Base-by-base conservation (phyloP, 2,329 filamentous ascomycete species). In the Cryphonectria nitschkei region DNA sequence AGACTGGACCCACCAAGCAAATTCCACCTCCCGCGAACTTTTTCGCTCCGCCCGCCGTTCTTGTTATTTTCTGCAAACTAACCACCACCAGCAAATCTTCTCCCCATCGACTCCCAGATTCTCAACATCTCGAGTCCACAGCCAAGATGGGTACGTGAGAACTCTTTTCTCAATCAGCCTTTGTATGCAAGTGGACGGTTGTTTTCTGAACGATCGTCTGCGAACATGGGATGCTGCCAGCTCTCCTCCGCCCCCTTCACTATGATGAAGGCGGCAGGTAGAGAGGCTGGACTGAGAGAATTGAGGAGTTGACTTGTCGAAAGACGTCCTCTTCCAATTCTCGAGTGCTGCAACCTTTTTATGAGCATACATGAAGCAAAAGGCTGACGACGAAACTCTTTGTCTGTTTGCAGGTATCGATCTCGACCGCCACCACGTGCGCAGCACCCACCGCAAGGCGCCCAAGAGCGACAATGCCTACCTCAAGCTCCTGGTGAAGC, bases 391-490 rank as follows among this genome's bases (percentile, higher is more conserved):
- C 76, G 75, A 67, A 81, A 84, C 81, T 81, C 80, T 81, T 81
- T 81, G 76, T 79, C 76, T 80, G 77, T 78, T 75, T 83, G 82
- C 84, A 91, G 89, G 89, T 90, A 91, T 91, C 84, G 89, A 92
- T 89, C 86, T 92, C 80, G 86, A 90, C 83, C 85, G 85, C 78
- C 89, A 92, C 85, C 90, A 92, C 83, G 87, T 90, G 81, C 88
- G 88, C 82, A 84, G 81, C 82, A 90, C 89, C 77, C 94, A 97
- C 89, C 93, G 94, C 85, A 94, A 93, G 90, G 94, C 93, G 78
- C 93, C 95, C 82, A 98, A 98, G 93, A 73, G 93, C 88, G 93
- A 97, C 88, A 97, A 98, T 89, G 93, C 95, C 81, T 97, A 98
- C 87, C 89, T 97, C 79, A 95, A 95, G 90, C 90, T 98, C 83